Evolutionary conservation across 805 yeast species (phyloP), one percentile per base, ranked within the genome.

Genomic region (Myxozyma vanderwaltii): DNA sequence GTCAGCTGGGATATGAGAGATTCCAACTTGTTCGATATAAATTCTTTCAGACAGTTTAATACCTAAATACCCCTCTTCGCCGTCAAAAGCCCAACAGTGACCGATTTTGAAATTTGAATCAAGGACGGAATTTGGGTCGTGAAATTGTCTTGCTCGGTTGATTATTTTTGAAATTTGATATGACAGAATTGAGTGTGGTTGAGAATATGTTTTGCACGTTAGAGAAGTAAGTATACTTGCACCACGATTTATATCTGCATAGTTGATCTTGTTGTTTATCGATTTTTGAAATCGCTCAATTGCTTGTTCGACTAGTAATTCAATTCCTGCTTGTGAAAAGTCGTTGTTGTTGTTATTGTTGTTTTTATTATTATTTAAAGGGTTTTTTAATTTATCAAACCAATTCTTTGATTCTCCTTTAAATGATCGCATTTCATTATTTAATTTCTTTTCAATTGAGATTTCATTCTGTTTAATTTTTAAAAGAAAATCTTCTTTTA

Each of bases 1-100:
- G n/a, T 61, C 59, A n/a, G 47, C 54, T 6, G 61, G 65, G 4
- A 69, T 62, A 56, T 72, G 74, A 26, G 64, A 65, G 2, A 72
- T 43, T 3, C 68, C 66, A 33, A 72, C 52, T 12, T 67, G 64
- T 3, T 67, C 59, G 2, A 69, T 52, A 26, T 45, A 45, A 13
- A 68, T 58, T 21, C 52, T 56, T 26, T 63, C 62, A 0, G 71
- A 65, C 33, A 72, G 60, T n/a, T 47, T 41, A 27, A 72, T 56
- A 0, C 69, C 74, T 24, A 72, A 59, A 4, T 31, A 52, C 12
- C 74, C 75, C 5, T 54, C 41, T 13, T 55, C 48, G 2, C 75
- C 75, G 8, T 62, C 52, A 54, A 72, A 70, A 24, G 74, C 69
- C 75, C 75, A 72, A 61, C 75, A 72, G 33, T 56, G 59, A 63